Evolutionary conservation across 805 yeast species (phyloP).

Genomic region (Cyberlindnera mrakii): DNA sequence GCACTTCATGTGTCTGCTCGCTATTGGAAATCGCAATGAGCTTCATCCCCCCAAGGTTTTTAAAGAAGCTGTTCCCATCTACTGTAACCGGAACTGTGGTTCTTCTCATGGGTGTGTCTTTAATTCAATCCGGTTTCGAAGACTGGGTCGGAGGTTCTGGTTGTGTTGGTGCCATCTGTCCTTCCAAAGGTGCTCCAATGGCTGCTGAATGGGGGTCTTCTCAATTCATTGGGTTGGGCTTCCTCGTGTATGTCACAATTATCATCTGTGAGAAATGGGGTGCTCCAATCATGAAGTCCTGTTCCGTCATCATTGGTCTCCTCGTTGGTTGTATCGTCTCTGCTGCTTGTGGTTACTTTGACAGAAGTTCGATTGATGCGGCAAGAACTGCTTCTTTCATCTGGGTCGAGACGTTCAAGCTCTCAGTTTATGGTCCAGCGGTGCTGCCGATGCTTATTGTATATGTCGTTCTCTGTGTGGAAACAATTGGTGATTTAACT

Average conservation of each 20-base stretch:
- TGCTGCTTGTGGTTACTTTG: conserved; percentile 85
- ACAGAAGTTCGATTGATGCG: conserved; percentile 44
- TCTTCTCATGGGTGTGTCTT: conserved; percentile 68
- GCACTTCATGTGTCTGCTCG: conserved; percentile 70
- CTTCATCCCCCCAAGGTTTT: conserved; percentile 66
- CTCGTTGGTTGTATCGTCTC: conserved; percentile 88
- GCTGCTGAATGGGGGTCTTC: conserved; percentile 80
- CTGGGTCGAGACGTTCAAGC: conserved; percentile 82
- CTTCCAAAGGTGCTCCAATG: conserved; percentile 47
- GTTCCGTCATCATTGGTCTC: conserved; percentile 84
- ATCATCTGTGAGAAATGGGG: conserved; percentile 82
- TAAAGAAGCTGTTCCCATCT: conserved; percentile 79
- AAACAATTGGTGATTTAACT: conserved; percentile 89
- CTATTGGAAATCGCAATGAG: conserved; percentile 66
- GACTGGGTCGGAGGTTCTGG: conserved; percentile 89
- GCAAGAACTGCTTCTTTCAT: conserved; percentile 85
- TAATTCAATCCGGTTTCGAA: conserved; percentile 67
- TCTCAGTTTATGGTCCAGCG: conserved; percentile 75
- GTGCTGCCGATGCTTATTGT: conserved; percentile 82
- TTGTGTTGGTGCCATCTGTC: conserved; percentile 46
- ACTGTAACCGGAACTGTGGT: conserved; percentile 92
- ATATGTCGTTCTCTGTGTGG: conserved; percentile 78
- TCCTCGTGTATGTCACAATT: conserved; percentile 70
- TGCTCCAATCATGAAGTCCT: conserved; percentile 89
- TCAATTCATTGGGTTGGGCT: conserved; percentile 82